Conservation (phyloP, 805 yeast species). For the Metschnikowia sp. region DNA sequence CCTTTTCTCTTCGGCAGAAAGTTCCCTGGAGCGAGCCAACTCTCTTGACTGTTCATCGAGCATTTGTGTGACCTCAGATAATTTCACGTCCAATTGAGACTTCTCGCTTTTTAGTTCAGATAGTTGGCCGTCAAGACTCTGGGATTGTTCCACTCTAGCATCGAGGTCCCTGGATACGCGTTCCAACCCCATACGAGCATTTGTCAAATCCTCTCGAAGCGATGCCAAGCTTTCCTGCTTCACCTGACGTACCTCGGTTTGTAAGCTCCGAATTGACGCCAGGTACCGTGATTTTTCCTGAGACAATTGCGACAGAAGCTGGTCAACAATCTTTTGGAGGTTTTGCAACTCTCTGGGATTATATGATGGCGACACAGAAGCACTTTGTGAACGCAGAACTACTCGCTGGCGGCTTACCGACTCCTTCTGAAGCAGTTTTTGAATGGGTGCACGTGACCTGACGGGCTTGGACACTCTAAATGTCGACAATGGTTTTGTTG, state of each 20-base stretch:
- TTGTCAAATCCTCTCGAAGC: background rate
- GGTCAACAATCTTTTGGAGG: background rate
- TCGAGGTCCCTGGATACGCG: background rate
- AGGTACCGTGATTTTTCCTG: background rate
- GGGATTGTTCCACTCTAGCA: background rate
- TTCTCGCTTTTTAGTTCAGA: background rate
- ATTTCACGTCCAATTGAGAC: background rate
- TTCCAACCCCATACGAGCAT: background rate
- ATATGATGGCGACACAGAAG: background rate
- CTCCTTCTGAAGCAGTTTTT: background rate
- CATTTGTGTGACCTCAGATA: background rate
- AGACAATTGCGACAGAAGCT: background rate
- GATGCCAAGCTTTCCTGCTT: background rate
- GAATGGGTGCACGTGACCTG: background rate
- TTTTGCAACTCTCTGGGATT: background rate
- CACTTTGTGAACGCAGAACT: background rate
- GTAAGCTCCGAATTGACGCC: background rate
- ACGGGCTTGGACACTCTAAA: slow-evolving; percentile 1
- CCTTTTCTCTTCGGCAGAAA: background rate
- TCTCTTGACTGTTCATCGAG: background rate
- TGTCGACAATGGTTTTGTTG: slow-evolving; percentile 1
- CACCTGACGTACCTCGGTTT: background rate
- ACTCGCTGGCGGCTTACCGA: background rate
- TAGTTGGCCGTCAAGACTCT: background rate
- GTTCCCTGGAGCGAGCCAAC: background rate